phyloP scores from a whole-genome alignment of 345 rosid genomes.

The Eucalyptus urophylla region DNA sequence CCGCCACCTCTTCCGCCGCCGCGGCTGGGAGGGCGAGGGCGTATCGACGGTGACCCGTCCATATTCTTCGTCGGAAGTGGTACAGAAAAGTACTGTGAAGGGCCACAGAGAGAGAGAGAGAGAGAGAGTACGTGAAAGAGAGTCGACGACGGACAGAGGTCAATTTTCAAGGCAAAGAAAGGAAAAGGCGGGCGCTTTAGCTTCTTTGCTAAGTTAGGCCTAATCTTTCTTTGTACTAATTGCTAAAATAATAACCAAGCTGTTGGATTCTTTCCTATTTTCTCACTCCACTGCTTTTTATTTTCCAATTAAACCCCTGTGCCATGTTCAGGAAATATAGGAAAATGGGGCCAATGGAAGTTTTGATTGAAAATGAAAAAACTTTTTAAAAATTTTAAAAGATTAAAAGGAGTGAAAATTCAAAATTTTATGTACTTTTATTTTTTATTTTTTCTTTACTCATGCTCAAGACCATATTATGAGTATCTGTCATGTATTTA shows the following conservation, averaged over 20 bases:
- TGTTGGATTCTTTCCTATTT: not conserved
- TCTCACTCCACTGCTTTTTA: no score
- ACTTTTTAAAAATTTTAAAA: not conserved
- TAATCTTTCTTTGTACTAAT: not conserved
- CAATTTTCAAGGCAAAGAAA: not conserved
- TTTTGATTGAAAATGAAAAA: not conserved
- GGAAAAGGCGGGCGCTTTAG: not conserved
- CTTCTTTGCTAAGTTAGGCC: not conserved
- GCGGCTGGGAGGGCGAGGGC: not conserved
- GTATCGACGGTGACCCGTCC: not conserved
- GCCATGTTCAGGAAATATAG: not conserved
- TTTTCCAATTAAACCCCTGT: not conserved
- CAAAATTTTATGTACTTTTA: not conserved
- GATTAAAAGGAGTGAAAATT: not conserved
- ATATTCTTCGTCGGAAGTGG: not conserved
- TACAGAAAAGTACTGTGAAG: not conserved
- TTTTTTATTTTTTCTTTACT: not conserved
- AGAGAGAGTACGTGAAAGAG: not conserved
- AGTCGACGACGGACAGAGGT: not conserved
- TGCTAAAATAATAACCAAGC: not conserved
- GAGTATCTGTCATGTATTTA: not conserved
- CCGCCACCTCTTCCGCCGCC: not conserved
- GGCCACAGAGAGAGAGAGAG: not conserved
- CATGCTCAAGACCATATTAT: not conserved
- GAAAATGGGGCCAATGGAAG: not conserved